Base-by-base conservation (phyloP, 2,329 filamentous ascomycete genomes). In the Colletotrichum sp. region DNA sequence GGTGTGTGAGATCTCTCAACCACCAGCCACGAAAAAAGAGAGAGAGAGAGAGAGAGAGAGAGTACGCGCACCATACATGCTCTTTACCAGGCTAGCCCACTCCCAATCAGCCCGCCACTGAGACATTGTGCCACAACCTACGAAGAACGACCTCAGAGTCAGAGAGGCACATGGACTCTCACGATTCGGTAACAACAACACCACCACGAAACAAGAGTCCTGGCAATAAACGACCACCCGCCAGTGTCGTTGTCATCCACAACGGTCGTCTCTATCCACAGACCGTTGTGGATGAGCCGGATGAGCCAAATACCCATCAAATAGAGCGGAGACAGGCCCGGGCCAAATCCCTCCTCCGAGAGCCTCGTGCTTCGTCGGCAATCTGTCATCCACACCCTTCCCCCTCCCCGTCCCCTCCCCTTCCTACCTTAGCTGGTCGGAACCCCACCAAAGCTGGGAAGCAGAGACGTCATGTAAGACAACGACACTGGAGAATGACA, bases 381-480 rank as follows among this genome's bases (percentile, higher is more conserved):
- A 18, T 39, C 60, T 68, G 66, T 59, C 68, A 52, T 34, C 36
- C 68, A 70, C 68, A 34, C 67, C 24, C 63, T 26, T 43, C 16
- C 39, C 34, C 64, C 63, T 39, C 26, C n/a, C 10, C 30, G 10
- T 48, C 28, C 26, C 30, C 57, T 59, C 43, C 36, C 60, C 60
- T 34, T 34, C 18, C 12, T 28, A 21, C 52, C 30, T 55, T 59
- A 7, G 48, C 28, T 26, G 52, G 9, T 39, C 48, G 36, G 57
- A 26, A 30, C 68, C 30, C 67, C 57, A 64, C 52, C 21, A 61
- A 10, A 21, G 52, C 55, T 64, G 43, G 34, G 57, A 63, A 32
- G 26, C 16, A 30, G 65, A 43, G 71, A 71, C 65, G 71, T 76
- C 71, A 75, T 74, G 70, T 69, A 74, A 74, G 71, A 76, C 70